A percentile compares a stretch with the other conserved stretches of the same genome.
These are phyloP conservation scores for Saccharomycopsis fodiens DNA, from an alignment of 805 yeast genomes.

Conservation along the genomic window DNA sequence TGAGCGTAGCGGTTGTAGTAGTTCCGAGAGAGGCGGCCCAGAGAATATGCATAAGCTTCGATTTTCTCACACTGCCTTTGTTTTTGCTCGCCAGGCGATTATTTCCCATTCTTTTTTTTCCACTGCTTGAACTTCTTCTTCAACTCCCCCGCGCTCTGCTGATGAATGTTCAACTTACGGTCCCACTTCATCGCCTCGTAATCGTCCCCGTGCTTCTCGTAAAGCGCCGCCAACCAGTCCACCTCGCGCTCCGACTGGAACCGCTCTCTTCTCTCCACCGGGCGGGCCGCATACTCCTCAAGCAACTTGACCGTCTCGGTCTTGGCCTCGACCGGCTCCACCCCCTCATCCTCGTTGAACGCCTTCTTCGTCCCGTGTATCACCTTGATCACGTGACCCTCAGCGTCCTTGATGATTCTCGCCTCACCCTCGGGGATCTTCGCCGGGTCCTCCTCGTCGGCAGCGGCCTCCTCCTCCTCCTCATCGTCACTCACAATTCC, in stretches of 20 bases:
- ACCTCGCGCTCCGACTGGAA: conserved; percentile 63
- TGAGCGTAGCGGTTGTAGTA: too few species aligned
- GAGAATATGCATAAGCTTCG: too few species aligned
- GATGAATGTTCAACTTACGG: conserved; percentile 70
- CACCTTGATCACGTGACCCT: conserved; percentile 58
- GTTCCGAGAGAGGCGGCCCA: too few species aligned
- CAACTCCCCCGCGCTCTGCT: conserved; percentile 80
- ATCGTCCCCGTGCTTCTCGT: conserved; percentile 80
- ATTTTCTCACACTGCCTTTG: too few species aligned
- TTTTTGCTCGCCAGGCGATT: too few species aligned
- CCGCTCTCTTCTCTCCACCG: conserved; percentile 39
- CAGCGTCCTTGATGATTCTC: conserved; percentile 59
- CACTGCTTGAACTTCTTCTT: conserved; percentile 64
- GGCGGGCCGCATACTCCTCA: conserved; percentile 48
- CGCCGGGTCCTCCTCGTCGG: conserved; percentile 34
- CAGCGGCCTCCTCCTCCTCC: conserved; percentile 22
- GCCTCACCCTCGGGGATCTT: conserved; percentile 76
- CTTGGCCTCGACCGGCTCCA: conserved; percentile 22
- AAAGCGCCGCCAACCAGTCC: conserved; percentile 58
- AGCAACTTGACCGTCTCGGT: conserved; percentile 63
- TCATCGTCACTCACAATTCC: conserved; percentile 29
- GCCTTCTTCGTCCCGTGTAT: conserved; percentile 52
- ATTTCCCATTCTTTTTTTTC: conserved; percentile 45
- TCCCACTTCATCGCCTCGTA: conserved; percentile 91
- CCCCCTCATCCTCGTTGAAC: conserved; percentile 30